Conservation (phyloP, 1,139 yeast genomes). For the Magnusiomyces ingens region DNA sequence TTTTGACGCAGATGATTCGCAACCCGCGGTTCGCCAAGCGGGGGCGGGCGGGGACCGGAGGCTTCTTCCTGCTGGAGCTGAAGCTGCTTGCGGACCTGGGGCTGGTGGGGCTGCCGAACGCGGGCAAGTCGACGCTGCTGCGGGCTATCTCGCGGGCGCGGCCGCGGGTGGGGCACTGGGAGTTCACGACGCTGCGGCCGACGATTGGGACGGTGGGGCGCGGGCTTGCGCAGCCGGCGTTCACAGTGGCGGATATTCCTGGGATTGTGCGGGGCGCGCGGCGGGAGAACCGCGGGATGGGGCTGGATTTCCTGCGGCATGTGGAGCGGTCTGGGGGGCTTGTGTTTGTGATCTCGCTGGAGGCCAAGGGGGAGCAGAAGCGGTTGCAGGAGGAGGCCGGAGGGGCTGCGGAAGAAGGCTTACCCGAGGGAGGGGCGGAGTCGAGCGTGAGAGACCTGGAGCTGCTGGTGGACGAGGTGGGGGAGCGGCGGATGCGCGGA, state of each 20-base stretch:
- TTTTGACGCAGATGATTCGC: constrained; percentile 71
- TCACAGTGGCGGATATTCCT: constrained; percentile 96
- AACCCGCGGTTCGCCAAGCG: constrained; percentile 82
- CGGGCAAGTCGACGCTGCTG: constrained; percentile 86
- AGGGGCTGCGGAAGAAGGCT: neutral
- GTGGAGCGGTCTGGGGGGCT: constrained; percentile 86
- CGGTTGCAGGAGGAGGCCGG: neutral
- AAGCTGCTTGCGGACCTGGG: constrained; percentile 90
- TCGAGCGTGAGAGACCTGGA: constrained; percentile 46
- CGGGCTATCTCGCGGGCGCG: constrained; percentile 85
- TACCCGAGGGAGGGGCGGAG: neutral
- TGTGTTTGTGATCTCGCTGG: constrained; percentile 79
- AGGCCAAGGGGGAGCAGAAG: constrained; percentile 31
- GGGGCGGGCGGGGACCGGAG: constrained; percentile 67
- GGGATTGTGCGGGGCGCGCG: constrained; percentile 89
- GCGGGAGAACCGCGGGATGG: constrained; percentile 76
- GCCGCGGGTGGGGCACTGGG: constrained; percentile 96
- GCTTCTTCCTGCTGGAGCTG: constrained; percentile 69
- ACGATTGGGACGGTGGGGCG: constrained; percentile 79
- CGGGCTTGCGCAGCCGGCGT: constrained; percentile 57
- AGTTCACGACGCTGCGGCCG: constrained; percentile 88
- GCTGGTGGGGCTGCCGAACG: constrained; percentile 90
- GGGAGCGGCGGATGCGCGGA: constrained; percentile 47
- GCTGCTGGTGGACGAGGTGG: constrained; percentile 62
- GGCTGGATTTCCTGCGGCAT: constrained; percentile 84